Evolutionary conservation across 805 yeast species (phyloP), one percentile per base, ranked within the genome.

Genomic region (Torulaspora franciscae): DNA sequence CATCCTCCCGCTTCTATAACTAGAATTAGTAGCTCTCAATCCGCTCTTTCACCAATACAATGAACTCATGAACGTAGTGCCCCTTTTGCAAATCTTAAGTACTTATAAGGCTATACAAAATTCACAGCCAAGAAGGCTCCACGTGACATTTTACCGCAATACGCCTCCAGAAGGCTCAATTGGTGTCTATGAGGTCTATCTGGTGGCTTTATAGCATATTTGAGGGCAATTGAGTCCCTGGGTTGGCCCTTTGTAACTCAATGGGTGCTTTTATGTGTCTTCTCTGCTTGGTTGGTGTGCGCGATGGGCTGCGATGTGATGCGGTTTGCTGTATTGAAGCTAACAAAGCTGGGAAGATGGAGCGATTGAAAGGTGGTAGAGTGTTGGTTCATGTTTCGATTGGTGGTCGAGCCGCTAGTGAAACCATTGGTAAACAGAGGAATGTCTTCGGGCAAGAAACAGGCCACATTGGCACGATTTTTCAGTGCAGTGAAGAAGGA

Each of bases 1-100:
- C 93, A 85, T 85, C 37, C 37, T 42, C 26, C 24, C 19, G 13
- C 30, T 29, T 23, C 27, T 14, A 36, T n/a, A 38, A 22, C 22
- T n/a, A 13, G 22, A 2, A 10, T n/a, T n/a, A 35, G 19, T 19
- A 37, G 17, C 40, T 37, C 32, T 37, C 32, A 9, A 10, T 8
- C 22, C 28, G 24, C 37, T 22, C 25, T 19, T 11, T 22, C 9
- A 13, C 37, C 22, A 19, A 22, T 13, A 10, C 6, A n/a, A n/a
- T 23, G 17, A 22, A 10, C 1, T 9, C 26, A 19, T 23, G 17
- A 19, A 7, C 7, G 22, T 17, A 24, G 11, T 39, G 42, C 42
- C 42, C 42, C 42, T 32, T 39, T 39, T 25, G 6, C 30, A 32
- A 30, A 24, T 32, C 32, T 24, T 22, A 30, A 9, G 13, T 14